Evolutionary conservation across 768 basidiomycete species (phyloP), one percentile per base, ranked within the genome.

Genomic region (Zangia roseola): DNA sequence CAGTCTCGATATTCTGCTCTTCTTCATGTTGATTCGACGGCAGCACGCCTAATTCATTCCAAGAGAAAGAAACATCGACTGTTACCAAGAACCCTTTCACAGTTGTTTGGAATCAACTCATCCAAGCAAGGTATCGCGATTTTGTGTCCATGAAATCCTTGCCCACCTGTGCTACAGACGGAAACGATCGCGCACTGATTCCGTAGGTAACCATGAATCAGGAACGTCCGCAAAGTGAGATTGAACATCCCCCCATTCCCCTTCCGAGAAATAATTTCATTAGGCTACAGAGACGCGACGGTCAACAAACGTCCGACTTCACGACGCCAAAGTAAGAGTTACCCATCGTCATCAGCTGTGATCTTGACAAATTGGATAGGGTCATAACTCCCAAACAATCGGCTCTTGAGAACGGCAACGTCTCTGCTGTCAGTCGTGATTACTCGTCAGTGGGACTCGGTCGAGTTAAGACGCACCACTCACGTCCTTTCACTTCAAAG

Each of bases 121-220:
- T 58, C 14, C 41, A 52, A 14, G 54, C 58, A 30, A 53, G 55
- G 61, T 58, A 50, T 43, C 3, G 10, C 13, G 2, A 17, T 16
- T 24, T 12, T 20, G 42, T 34, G 2, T 48, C 25, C 19, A 7
- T 36, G 26, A 28, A 17, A 8, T 19, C 14, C 31, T 25, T 38
- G 17, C 19, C 58, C 43, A 62, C 13, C 10, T 5, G 2, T 24
- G 3, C 2, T 9, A 34, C 42, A 68, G 60, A 31, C 51, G 47
- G 20, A 69, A 69, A 49, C 57, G 67, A 44, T 36, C 46, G n/a
- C 60, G 49, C 8, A 62, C 57, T 36, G 25, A 44, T 43, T 67
- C 62, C n/a, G 16, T 44, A 33, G 55, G 53, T 28, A 31, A 31
- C 28, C 31, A 52, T 33, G 40, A 30, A 34, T 10, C 42, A n/a